Conservation (phyloP, 2,329 filamentous ascomycete species). For the Aspergillus cejpii region DNA sequence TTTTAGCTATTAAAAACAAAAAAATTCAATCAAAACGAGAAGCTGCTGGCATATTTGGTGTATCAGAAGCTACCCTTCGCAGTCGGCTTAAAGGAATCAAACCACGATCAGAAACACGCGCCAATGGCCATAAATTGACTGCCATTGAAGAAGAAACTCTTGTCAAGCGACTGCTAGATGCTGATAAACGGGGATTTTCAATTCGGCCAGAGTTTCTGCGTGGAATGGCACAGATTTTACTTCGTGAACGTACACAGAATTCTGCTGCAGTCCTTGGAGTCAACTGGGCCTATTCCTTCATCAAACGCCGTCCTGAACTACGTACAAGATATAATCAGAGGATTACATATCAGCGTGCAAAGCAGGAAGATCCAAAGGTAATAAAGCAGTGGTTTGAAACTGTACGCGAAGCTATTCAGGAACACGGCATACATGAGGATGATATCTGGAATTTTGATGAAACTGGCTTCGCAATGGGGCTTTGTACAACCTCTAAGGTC, state of each 20-base stretch:
- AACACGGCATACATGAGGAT: conserved; percentile 8
- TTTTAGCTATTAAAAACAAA: not conserved
- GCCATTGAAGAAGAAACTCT: not conserved
- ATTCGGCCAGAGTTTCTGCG: not conserved
- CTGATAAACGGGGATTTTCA: not conserved
- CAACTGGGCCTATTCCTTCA: conserved; percentile 4
- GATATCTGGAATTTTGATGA: conserved; percentile 17
- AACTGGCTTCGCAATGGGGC: conserved; percentile 11
- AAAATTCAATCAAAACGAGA: not conserved
- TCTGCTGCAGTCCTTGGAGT: not conserved
- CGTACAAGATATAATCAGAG: not conserved
- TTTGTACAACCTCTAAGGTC: conserved; percentile 6
- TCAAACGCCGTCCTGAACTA: not conserved
- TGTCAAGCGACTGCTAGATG: conserved; percentile 1
- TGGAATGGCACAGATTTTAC: conserved; percentile 1
- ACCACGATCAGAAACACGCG: not conserved
- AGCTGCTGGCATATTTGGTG: not conserved
- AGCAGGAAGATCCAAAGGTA: conserved; percentile 5
- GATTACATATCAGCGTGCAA: conserved; percentile 2
- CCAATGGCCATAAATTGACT: not conserved
- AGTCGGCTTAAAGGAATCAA: not conserved
- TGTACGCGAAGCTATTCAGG: conserved; percentile 5
- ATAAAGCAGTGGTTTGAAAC: conserved; percentile 8
- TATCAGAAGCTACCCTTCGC: not conserved
- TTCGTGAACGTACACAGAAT: not conserved